Base-by-base conservation (phyloP, 1,139 yeast genomes). In the Geotrichum macrosporum region DNA sequence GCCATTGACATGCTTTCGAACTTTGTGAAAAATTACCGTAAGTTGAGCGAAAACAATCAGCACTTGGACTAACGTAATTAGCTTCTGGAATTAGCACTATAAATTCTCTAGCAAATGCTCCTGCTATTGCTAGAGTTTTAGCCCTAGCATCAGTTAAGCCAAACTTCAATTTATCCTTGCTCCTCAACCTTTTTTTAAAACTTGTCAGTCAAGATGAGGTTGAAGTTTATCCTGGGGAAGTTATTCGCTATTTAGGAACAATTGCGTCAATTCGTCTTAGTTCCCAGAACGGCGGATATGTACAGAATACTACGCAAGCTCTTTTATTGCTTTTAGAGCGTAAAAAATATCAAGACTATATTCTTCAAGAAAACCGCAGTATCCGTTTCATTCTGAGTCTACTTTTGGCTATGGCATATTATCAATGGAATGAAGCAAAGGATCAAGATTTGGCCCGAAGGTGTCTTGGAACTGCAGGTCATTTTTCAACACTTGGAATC, bases 401-500 rank as follows among this genome's bases (percentile, higher is more conserved):
- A 8, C 20, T 27, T 9, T 26, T 37, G 13, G 13, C 34, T 3
- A 5, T 27, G 6, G 41, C 34, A 15, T 29, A 37, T 37, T 9
- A 10, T 27, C 15, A 37, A 16, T 16, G 19, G 29, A 24, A 37
- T 19, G 41, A 37, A 10, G 21, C 16, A 2, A 26, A 29, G 10
- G 5, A 26, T 15, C 34, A 33, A 5, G 34, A 37, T 15, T 15
- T 37, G 8, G 29, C 34, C 15, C 32, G 26, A 18, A 10, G 34
- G 19, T 26, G 32, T 4, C 34, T 37, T 16, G 34, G 41, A n/a
- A 24, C 41, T 4, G 9, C 29, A 5, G 41, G 41, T 15, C 16
- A 15, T 13, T 12, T 37, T 8, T 37, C 41, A 4, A 29, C 41
- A 9, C 16, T 26, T 16, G 26, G 34, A 13, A 13, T 12, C 2